Evolutionary conservation across 306 rosid species (phyloP).

Genomic region (Cucurbita ficifolia): DNA sequence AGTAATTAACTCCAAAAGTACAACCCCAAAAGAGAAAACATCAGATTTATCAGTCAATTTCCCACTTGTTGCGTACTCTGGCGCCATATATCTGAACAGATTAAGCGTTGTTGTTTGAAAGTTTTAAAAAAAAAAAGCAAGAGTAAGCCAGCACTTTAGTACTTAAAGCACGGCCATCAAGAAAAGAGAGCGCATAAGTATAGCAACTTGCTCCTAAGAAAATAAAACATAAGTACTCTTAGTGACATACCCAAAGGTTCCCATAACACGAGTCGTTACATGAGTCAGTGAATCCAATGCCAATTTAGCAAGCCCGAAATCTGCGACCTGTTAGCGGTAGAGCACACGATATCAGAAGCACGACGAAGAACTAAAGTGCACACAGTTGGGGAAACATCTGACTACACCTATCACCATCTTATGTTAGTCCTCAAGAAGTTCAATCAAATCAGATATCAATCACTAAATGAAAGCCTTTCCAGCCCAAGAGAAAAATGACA

Average conservation of each 20-base stretch:
- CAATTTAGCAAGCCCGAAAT: slow-evolving; percentile 94
- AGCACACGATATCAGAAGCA: slow-evolving; percentile 10
- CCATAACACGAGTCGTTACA: slow-evolving; percentile 94
- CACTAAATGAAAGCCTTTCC: not conserved
- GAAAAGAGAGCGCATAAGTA: not conserved
- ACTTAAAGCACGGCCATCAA: not conserved
- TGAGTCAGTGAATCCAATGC: slow-evolving; percentile 82
- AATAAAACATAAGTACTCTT: not conserved
- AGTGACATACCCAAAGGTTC: slow-evolving; percentile 81
- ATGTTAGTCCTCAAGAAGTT: not conserved
- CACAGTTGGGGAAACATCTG: not conserved
- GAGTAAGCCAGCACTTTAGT: not conserved
- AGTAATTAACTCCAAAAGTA: slow-evolving; percentile 86
- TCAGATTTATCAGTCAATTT: slow-evolving; percentile 94
- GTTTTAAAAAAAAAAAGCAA: not conserved
- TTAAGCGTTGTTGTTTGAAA: not conserved
- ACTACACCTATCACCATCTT: not conserved
- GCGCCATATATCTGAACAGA: slow-evolving; percentile 76
- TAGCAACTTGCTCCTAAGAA: not conserved
- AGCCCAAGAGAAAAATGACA: not conserved
- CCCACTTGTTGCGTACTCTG: slow-evolving; percentile 97
- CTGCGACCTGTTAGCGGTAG: slow-evolving; percentile 63
- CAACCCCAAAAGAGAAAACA: slow-evolving; percentile 89
- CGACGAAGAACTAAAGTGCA: not conserved
- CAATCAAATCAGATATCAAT: not conserved